Base-by-base conservation (phyloP, 805 yeast genomes). In the Yamadazyma sp. region DNA sequence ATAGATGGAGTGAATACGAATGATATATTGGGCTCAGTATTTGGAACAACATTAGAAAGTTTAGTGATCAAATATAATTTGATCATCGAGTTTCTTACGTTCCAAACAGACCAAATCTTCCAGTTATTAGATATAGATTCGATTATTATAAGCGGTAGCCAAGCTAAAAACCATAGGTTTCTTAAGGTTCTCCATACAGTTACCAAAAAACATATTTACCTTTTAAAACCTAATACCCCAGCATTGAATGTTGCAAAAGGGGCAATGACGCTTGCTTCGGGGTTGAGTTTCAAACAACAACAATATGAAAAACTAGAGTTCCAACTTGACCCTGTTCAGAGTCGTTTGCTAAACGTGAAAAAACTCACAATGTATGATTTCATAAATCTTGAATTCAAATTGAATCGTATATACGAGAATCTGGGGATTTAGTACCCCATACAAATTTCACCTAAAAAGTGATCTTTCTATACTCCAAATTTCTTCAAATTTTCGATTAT, bases 101-200 rank as follows among this genome's bases (percentile, higher is more conserved):
- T 76, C 34, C 80, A 78, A 48, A 62, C 76, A 1, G 53, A 49
- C 30, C 70, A 69, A 28, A 57, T 75, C 14, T 35, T 56, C 11
- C 47, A 2, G 22, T 50, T 53, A 6, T 49, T 53, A 0, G 37
- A 43, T 9, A 43, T 73, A 4, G 41, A 46, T 2, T 54, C 55
- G 8, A 50, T 78, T 6, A 45, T 60, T n/a, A 53, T 76, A 2
- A 62, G 71, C 43, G 84, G 83, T 4, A 71, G 79, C 23, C 82
- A 76, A 48, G 74, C 74, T 3, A 60, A 62, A 27, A 78, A 78
- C 43, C 10, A 15, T 4, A 48, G 78, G 35, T 58, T 75, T 22
- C 44, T 72, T 16, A 23, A 33, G 13, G 14, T 47, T 16, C 31
- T 43, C 7, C 27, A 31, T 19, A 3, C 23, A 5, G 31, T 38